These are phyloP conservation scores for Alternaria infectoria DNA, from an alignment of 2,329 filamentous ascomycete genomes.

Conservation along the genomic window DNA sequence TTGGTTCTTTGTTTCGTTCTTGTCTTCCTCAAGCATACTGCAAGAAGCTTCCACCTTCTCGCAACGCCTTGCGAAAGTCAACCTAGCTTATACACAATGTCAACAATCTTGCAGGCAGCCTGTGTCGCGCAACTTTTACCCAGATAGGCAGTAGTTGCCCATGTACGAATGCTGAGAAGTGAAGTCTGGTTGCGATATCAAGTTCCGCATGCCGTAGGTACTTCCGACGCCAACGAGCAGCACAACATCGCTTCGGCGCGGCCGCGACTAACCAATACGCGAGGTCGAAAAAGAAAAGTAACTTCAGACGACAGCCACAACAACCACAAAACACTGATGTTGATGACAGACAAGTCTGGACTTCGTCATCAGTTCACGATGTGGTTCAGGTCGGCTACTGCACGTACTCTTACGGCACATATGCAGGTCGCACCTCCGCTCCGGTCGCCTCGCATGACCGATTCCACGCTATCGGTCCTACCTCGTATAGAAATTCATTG, in stretches of 20 bases:
- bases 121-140: neutral
- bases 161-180: neutral
- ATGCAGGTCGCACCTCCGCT: neutral
- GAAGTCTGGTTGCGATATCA: neutral
- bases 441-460: neutral
- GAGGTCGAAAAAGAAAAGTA: neutral
- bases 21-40: neutral
- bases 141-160: neutral
- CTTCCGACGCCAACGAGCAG: neutral
- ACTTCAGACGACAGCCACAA: neutral
- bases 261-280: neutral
- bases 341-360: neutral
- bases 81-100: neutral
- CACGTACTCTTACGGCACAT: neutral
- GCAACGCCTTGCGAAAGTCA: neutral
- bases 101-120: neutral
- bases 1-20: neutral
- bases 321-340: neutral
- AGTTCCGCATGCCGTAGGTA: neutral
- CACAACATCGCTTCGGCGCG: neutral
- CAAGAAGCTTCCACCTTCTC: neutral
- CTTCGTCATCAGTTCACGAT: neutral
- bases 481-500: constrained; percentile 3
- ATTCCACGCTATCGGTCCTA: constrained; percentile 1
- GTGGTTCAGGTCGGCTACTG: neutral